A percentile compares a stretch with the other conserved stretches of the same genome.
Conservation (phyloP, 116 monocot genomes). For the Dioscorea cayenensis region DNA sequence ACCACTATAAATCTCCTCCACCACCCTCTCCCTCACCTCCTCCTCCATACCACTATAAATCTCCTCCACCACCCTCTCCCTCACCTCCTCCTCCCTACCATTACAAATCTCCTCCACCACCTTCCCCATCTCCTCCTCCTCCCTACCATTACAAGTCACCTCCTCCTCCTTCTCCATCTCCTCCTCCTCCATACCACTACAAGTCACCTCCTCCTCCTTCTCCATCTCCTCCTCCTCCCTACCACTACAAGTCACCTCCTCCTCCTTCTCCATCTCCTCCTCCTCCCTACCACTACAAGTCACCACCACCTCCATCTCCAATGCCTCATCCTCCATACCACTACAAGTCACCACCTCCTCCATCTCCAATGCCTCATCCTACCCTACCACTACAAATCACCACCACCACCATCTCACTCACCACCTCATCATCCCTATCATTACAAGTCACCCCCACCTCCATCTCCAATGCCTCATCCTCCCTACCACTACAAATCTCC, state of each 20-base stretch:
- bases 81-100: slow-evolving; percentile 3
- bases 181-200: background rate
- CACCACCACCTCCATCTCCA: background rate
- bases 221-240: background rate
- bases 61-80: background rate
- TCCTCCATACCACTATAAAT: slow-evolving; percentile 7
- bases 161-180: background rate
- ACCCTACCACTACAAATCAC: background rate
- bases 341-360: background rate
- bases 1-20: slow-evolving; percentile 3
- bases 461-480: background rate
- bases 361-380: background rate
- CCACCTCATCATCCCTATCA: background rate
- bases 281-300: background rate
- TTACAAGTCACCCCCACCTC: no score
- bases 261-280: background rate
- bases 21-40: background rate
- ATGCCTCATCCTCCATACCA: background rate
- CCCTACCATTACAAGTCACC: background rate
- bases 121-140: slow-evolving; percentile 1
- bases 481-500: background rate
- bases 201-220: background rate
- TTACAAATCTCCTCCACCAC: background rate
- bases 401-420: background rate
- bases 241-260: background rate